Percentiles rank a stretch among this genome's conserved stretches.
Evolutionary conservation across 139 green algal species (phyloP).

Genomic region (Astrephomene gubernaculifera): DNA sequence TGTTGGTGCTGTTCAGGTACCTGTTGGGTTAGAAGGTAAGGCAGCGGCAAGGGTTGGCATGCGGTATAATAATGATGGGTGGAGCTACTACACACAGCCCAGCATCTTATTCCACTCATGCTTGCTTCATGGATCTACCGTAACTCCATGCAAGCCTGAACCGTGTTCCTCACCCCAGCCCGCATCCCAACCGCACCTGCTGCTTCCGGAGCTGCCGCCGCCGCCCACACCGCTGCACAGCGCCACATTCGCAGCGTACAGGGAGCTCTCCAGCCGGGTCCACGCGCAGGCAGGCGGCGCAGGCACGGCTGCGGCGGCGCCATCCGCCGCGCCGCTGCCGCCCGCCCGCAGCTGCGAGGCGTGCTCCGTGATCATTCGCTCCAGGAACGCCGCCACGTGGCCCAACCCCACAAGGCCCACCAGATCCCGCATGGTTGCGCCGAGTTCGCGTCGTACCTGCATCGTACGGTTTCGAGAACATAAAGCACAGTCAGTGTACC

Average conservation of each 20-base stretch:
- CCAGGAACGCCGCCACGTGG: slow-evolving; percentile 51
- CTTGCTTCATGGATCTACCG: too few species aligned
- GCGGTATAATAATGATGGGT: too few species aligned
- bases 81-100: too few species aligned
- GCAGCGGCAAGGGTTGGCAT: too few species aligned
- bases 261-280: slow-evolving; percentile 56
- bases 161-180: too few species aligned
- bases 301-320: neutral
- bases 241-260: slow-evolving; percentile 77
- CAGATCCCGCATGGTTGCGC: slow-evolving; percentile 64
- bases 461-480: too few species aligned
- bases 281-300: neutral
- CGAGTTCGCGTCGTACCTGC: slow-evolving; percentile 70
- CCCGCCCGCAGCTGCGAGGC: slow-evolving; percentile 6
- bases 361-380: slow-evolving; percentile 28
- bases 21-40: too few species aligned
- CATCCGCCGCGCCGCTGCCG: neutral
- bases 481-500: too few species aligned
- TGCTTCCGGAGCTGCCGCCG: neutral
- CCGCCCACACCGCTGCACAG: slow-evolving; percentile 51
- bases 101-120: too few species aligned
- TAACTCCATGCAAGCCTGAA: neutral
- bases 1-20: too few species aligned
- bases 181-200: neutral
- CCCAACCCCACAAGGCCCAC: slow-evolving; percentile 48